phyloP scores from a whole-genome alignment of 148 eudicot species.

The Agrostemma githago region DNA sequence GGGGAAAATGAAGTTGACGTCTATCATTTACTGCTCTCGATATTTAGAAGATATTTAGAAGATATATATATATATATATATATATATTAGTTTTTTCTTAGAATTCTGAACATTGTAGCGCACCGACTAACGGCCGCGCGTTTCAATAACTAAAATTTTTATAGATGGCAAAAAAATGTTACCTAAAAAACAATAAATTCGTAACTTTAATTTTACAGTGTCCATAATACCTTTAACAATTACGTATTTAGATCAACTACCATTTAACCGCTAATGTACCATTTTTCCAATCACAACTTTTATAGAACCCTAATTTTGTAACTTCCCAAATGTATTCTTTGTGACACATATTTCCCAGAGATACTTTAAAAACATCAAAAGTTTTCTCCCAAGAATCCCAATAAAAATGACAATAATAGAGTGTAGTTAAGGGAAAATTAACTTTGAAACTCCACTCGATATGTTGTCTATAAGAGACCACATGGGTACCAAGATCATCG shows the following conservation, averaged over 20 bases:
- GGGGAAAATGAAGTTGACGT: too few relatives aligned
- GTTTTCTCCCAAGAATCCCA: neutral
- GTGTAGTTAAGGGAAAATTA: neutral
- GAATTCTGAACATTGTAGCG: too few relatives aligned
- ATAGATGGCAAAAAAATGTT: too few relatives aligned
- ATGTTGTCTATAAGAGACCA: neutral
- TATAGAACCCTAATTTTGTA: neutral
- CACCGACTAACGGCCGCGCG: too few relatives aligned
- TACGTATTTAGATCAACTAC: neutral
- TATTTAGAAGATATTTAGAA: too few relatives aligned
- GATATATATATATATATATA: too few relatives aligned
- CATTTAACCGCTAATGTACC: neutral
- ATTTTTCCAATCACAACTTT: neutral
- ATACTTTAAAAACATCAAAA: slow-evolving; percentile 9
- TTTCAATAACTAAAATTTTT: too few relatives aligned
- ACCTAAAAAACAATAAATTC: too few relatives aligned
- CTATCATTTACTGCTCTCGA: too few relatives aligned
- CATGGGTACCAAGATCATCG: slow-evolving; percentile 11
- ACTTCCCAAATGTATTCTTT: slow-evolving; percentile 3
- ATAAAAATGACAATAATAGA: slow-evolving; percentile 16
- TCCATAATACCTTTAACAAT: neutral
- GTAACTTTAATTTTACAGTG: too few relatives aligned
- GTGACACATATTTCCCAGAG: neutral
- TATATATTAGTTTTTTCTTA: too few relatives aligned
- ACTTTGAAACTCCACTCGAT: neutral